phyloP scores from a whole-genome alignment of 805 yeast species.

The Yarrowia hollandica region DNA sequence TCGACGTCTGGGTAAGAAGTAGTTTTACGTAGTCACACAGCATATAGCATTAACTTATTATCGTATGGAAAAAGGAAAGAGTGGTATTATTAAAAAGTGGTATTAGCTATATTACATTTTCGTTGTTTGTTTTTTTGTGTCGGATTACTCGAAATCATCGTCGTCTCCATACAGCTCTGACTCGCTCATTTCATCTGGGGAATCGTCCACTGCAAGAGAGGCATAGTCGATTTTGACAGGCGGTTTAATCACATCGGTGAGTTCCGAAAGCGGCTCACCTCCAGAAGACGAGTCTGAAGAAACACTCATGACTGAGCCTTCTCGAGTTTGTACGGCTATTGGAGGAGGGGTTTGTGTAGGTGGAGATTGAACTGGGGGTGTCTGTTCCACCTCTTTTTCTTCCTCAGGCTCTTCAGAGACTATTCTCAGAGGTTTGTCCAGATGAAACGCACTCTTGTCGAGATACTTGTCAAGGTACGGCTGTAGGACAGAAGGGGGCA shows the following conservation, averaged over 20 bases:
- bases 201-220: neutral
- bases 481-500: neutral
- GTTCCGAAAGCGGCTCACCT: neutral
- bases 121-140: no score
- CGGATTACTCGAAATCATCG: no score
- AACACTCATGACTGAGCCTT: neutral
- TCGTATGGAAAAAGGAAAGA: no score
- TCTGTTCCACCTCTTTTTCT: neutral
- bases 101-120: no score
- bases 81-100: no score
- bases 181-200: constrained; percentile 6
- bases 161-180: constrained; percentile 30
- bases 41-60: constrained; percentile 27
- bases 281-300: neutral
- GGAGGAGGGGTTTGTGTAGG: neutral
- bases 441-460: neutral
- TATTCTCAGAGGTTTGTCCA: neutral
- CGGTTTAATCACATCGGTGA: neutral
- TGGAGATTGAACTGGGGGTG: no score
- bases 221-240: constrained; percentile 17
- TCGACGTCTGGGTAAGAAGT: neutral
- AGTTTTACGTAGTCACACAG: neutral
- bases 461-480: constrained; percentile 9
- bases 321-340: neutral
- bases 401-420: neutral